phyloP scores from a whole-genome alignment of 495 filamentous ascomycete genomes.

The Aspergillus carlsbadensis region DNA sequence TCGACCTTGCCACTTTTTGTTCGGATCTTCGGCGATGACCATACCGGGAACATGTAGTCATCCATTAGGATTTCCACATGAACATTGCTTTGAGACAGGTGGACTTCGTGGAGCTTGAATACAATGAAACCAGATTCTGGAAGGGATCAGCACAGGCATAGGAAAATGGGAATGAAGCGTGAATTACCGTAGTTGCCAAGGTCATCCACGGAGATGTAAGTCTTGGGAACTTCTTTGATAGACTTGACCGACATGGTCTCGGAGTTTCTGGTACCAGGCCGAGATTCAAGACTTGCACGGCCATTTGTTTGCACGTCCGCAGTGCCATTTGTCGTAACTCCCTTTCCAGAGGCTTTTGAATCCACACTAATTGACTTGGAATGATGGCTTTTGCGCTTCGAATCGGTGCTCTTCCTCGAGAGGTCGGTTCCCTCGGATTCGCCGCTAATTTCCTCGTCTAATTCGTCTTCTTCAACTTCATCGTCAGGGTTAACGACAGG shows the following conservation, averaged over 20 bases:
- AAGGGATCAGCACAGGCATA: slow-evolving; percentile 17
- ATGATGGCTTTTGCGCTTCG: slow-evolving; percentile 30
- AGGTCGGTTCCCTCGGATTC: slow-evolving; percentile 28
- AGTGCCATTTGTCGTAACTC: slow-evolving; percentile 20
- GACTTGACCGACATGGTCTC: slow-evolving; percentile 38
- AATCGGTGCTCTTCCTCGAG: slow-evolving; percentile 38
- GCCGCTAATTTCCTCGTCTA: slow-evolving; percentile 42
- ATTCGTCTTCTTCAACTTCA: slow-evolving; percentile 64
- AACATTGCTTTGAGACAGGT: slow-evolving; percentile 71
- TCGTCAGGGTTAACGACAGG: slow-evolving; percentile 90
- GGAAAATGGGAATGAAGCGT: neutral
- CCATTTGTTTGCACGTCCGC: slow-evolving; percentile 31
- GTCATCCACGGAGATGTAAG: slow-evolving; percentile 75
- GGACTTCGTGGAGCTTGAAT: slow-evolving; percentile 88
- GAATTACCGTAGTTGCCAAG: slow-evolving; percentile 68
- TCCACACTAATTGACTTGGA: slow-evolving; percentile 30
- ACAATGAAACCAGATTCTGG: slow-evolving; percentile 87
- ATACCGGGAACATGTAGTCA: slow-evolving; percentile 90
- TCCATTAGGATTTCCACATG: slow-evolving; percentile 90
- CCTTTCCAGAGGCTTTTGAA: slow-evolving; percentile 14
- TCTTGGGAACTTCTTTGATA: slow-evolving; percentile 65
- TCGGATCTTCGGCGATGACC: slow-evolving; percentile 72
- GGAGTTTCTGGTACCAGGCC: slow-evolving; percentile 29
- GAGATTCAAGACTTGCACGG: slow-evolving; percentile 39
- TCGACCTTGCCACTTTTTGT: slow-evolving; percentile 66